Evolutionary conservation across 345 rosid genomes (phyloP).

Genomic region (thale cress (Arabidopsis thaliana)): DNA sequence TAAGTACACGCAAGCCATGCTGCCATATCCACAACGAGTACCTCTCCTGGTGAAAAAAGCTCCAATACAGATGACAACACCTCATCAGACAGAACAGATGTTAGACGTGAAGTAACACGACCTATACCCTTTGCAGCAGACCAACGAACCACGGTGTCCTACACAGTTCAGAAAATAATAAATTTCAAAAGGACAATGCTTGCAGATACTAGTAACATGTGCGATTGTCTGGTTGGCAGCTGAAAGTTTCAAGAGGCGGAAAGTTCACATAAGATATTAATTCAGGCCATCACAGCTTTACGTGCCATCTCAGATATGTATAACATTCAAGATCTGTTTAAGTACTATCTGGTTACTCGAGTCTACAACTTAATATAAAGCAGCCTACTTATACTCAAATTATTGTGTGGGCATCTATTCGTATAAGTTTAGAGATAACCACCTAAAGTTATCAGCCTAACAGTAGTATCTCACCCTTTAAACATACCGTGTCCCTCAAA

Average conservation of each 20-base stretch:
- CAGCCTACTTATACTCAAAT: not conserved
- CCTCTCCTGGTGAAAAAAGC: conserved; percentile 92
- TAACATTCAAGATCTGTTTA: conserved; percentile 13
- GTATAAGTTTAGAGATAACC: conserved; percentile 13
- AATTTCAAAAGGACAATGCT: conserved; percentile 13
- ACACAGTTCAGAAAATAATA: conserved; percentile 35
- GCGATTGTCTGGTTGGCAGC: conserved; percentile 30
- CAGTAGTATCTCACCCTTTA: conserved; percentile 46
- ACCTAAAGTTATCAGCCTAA: conserved; percentile 31
- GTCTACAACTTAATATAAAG: conserved; percentile 4
- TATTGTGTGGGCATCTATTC: conserved; percentile 18
- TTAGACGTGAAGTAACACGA: conserved; percentile 83
- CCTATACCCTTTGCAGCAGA: conserved; percentile 99
- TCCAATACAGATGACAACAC: conserved; percentile 85
- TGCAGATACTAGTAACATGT: conserved; percentile 15
- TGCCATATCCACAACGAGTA: conserved; percentile 41
- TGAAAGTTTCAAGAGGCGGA: conserved; percentile 23
- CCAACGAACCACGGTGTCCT: conserved; percentile 99
- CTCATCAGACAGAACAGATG: conserved; percentile 84
- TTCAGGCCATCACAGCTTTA: conserved; percentile 13
- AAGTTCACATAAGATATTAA: conserved; percentile 8
- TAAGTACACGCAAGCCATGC: conserved; percentile 22
- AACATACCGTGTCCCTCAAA: conserved; percentile 85
- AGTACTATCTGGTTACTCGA: conserved; percentile 14
- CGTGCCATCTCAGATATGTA: not conserved